Conservation (phyloP, 176 grass and related monocot genomes). For the Lolium multiflorum region DNA sequence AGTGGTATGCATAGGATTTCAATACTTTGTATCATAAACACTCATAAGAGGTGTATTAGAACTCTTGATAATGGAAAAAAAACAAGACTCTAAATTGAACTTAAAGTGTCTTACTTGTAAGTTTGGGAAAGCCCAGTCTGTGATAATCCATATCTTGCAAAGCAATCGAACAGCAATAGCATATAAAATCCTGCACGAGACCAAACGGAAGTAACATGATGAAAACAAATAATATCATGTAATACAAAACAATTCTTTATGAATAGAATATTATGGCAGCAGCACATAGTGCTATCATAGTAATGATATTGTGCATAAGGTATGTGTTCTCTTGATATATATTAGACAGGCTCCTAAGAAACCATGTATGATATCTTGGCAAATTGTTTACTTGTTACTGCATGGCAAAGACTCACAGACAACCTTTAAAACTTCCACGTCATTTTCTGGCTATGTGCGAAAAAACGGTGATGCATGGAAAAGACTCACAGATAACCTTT, state of each 20-base stretch:
- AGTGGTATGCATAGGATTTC: constrained; percentile 23
- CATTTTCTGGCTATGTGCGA: too few species aligned
- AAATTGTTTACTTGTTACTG: constrained; percentile 9
- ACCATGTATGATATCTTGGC: neutral
- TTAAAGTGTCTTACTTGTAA: constrained; percentile 80
- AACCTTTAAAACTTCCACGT: too few species aligned
- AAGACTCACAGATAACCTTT: neutral
- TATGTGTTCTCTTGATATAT: constrained; percentile 15
- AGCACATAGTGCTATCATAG: neutral
- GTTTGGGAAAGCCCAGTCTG: constrained; percentile 84
- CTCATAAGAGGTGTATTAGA: constrained; percentile 12
- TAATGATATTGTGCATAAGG: constrained; percentile 6
- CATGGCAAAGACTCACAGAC: neutral
- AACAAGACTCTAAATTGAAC: constrained; percentile 35
- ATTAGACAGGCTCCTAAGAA: constrained; percentile 10
- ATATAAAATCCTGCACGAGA: constrained; percentile 64
- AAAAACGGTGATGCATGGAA: too few species aligned
- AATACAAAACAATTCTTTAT: constrained; percentile 9
- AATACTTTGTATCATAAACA: constrained; percentile 25
- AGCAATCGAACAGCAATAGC: constrained; percentile 78
- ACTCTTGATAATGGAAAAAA: constrained; percentile 16
- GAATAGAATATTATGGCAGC: neutral
- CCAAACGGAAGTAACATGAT: constrained; percentile 13
- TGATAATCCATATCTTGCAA: constrained; percentile 83
- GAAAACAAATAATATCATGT: neutral